Percentiles rank a stretch among this genome's conserved stretches.
Conservation (phyloP, 352 stramenopile species). For the Globisporangium acanthophoron region DNA sequence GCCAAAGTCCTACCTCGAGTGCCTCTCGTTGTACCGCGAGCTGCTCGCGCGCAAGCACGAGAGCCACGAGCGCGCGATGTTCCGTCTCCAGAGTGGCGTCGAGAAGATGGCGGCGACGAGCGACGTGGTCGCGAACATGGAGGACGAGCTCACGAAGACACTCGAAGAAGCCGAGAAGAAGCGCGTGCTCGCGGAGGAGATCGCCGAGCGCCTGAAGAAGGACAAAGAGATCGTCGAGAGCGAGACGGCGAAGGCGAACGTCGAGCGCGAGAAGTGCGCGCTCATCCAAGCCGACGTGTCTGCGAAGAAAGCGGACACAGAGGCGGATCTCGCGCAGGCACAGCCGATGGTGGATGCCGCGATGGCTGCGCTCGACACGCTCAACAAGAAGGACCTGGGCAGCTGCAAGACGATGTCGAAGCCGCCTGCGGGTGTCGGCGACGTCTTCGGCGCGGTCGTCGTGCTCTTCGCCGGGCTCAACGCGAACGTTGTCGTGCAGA, state of each 20-base stretch:
- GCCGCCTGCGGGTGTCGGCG: constrained; percentile 80
- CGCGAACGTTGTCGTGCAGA: constrained; percentile 70
- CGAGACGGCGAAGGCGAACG: constrained; percentile 88
- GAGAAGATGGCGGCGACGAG: constrained; percentile 88
- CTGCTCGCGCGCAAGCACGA: constrained; percentile 71
- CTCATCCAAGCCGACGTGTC: constrained; percentile 91
- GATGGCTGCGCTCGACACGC: constrained; percentile 86
- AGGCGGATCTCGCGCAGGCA: constrained; percentile 65
- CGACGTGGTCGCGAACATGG: constrained; percentile 89
- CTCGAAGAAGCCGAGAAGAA: constrained; percentile 92
- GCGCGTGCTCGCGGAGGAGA: constrained; percentile 89
- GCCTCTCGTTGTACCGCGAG: constrained; percentile 81
- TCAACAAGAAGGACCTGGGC: constrained; percentile 88
- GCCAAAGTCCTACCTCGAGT: constrained; percentile 92
- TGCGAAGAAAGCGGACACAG: constrained; percentile 84
- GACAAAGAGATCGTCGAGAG: constrained; percentile 93
- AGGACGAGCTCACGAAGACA: constrained; percentile 88
- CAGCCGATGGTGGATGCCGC: constrained; percentile 82
- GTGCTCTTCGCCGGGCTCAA: constrained; percentile 76
- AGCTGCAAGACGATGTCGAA: constrained; percentile 92
- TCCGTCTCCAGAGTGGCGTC: constrained; percentile 82
- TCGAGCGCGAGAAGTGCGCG: constrained; percentile 88
- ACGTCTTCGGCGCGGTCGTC: constrained; percentile 78
- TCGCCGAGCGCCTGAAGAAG: constrained; percentile 84
- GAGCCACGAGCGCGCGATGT: constrained; percentile 54